Conservation (phyloP, 1,139 yeast species). For the Arxiozyma telluris region DNA sequence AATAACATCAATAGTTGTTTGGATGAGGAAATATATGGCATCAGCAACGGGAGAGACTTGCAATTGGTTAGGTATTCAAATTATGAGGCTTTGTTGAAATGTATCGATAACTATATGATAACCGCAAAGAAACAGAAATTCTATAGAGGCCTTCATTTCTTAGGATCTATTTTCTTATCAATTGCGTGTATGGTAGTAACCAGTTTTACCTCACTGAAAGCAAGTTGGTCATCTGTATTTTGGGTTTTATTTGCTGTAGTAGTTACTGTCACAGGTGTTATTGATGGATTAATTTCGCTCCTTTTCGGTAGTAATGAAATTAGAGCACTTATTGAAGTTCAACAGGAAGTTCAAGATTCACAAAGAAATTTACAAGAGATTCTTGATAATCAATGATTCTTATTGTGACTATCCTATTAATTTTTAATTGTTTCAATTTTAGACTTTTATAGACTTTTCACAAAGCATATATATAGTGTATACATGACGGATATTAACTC, state of each 20-base stretch:
- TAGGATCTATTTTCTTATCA: slow-evolving; percentile 43
- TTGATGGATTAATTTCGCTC: slow-evolving; percentile 72
- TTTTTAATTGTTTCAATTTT: neutral
- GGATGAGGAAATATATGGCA: neutral
- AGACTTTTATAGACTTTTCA: neutral
- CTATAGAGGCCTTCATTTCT: slow-evolving; percentile 62
- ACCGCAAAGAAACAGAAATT: slow-evolving; percentile 51
- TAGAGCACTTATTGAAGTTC: slow-evolving; percentile 67
- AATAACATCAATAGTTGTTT: neutral
- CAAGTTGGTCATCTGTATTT: slow-evolving; percentile 53
- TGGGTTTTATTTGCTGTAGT: slow-evolving; percentile 45
- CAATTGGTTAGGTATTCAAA: slow-evolving; percentile 30
- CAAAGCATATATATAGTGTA: neutral
- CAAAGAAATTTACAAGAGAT: slow-evolving; percentile 11
- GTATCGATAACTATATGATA: slow-evolving; percentile 47
- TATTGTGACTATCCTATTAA: neutral
- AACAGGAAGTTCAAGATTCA: slow-evolving; percentile 47
- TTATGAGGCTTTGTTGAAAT: slow-evolving; percentile 47
- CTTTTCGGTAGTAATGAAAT: slow-evolving; percentile 72
- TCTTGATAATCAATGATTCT: neutral
- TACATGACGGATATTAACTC: neutral
- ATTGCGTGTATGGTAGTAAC: slow-evolving; percentile 48
- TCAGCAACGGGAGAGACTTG: neutral
- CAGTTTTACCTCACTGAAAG: slow-evolving; percentile 48
- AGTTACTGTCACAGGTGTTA: slow-evolving; percentile 54